Percentiles rank a stretch among this genome's conserved stretches.
These are phyloP conservation scores for Arthrobotrys iridis DNA, from an alignment of 2,329 filamentous ascomycete species.

Conservation along the genomic window DNA sequence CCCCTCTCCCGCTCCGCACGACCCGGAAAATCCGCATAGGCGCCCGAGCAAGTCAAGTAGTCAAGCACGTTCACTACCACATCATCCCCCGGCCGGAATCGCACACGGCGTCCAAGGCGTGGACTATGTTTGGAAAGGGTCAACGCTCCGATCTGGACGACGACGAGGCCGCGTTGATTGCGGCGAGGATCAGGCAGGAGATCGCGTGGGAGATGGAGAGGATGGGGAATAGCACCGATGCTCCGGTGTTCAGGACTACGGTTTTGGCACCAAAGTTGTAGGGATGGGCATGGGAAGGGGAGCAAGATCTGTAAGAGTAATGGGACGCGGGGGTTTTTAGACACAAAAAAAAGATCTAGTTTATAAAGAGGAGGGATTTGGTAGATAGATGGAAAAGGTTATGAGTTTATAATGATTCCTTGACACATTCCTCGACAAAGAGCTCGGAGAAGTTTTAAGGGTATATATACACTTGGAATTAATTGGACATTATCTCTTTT, in stretches of 20 bases:
- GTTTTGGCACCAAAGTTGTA: slow-evolving; percentile 51
- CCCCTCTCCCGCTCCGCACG: neutral
- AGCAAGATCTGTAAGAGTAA: neutral
- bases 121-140: slow-evolving; percentile 84
- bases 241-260: slow-evolving; percentile 44
- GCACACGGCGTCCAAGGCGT: slow-evolving; percentile 65
- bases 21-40: slow-evolving; percentile 63
- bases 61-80: slow-evolving; percentile 94
- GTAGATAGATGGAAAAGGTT: no score
- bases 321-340: neutral
- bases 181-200: slow-evolving; percentile 66
- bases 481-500: slow-evolving; percentile 7
- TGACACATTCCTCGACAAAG: no score
- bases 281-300: neutral
- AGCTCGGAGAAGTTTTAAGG: neutral
- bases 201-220: slow-evolving; percentile 65
- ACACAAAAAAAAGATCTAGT: neutral
- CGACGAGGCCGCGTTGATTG: slow-evolving; percentile 73
- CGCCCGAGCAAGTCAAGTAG: slow-evolving; percentile 86
- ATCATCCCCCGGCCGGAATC: slow-evolving; percentile 79
- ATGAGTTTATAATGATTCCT: neutral
- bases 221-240: slow-evolving; percentile 49
- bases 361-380: neutral
- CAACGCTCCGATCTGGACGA: slow-evolving; percentile 79
- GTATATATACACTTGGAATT: neutral